These are phyloP conservation scores for Serendipita sp. DNA, from an alignment of 768 basidiomycete genomes.

Conservation along the genomic window DNA sequence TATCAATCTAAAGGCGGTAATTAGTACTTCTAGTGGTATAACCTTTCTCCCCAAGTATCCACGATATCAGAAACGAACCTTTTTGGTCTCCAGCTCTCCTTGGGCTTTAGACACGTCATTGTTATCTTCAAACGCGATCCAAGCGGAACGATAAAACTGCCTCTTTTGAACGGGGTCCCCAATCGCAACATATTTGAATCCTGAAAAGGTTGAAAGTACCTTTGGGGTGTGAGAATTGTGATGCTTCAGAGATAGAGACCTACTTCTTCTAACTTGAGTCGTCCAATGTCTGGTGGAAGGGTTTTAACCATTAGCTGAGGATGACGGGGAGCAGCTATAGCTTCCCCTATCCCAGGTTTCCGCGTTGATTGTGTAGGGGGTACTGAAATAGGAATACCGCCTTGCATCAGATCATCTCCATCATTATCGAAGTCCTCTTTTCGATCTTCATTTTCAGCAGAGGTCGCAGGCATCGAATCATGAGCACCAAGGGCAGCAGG, in stretches of 20 bases:
- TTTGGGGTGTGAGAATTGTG: constrained; percentile 19
- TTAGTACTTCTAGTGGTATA: neutral
- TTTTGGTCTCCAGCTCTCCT: constrained; percentile 61
- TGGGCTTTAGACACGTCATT: constrained; percentile 65
- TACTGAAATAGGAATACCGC: neutral
- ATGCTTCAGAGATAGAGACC: constrained; percentile 13
- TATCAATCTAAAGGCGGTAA: constrained; percentile 51
- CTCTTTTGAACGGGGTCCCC: constrained; percentile 87
- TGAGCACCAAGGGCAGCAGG: constrained; percentile 44
- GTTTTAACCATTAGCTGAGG: constrained; percentile 91
- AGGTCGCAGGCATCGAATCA: constrained; percentile 26
- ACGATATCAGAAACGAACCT: constrained; percentile 30
- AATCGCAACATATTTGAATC: constrained; percentile 75
- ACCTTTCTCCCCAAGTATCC: neutral
- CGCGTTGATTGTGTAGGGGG: neutral
- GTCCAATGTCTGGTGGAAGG: constrained; percentile 83
- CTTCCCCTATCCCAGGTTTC: constrained; percentile 27
- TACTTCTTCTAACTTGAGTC: constrained; percentile 80
- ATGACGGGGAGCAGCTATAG: constrained; percentile 53
- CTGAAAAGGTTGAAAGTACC: constrained; percentile 61
- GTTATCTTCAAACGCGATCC: constrained; percentile 75
- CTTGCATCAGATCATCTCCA: constrained; percentile 28
- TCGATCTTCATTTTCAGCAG: constrained; percentile 27
- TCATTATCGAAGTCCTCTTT: constrained; percentile 37
- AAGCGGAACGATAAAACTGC: constrained; percentile 87